Base-by-base conservation (phyloP, 139 green algal species). In the Chlorella ohadii region DNA sequence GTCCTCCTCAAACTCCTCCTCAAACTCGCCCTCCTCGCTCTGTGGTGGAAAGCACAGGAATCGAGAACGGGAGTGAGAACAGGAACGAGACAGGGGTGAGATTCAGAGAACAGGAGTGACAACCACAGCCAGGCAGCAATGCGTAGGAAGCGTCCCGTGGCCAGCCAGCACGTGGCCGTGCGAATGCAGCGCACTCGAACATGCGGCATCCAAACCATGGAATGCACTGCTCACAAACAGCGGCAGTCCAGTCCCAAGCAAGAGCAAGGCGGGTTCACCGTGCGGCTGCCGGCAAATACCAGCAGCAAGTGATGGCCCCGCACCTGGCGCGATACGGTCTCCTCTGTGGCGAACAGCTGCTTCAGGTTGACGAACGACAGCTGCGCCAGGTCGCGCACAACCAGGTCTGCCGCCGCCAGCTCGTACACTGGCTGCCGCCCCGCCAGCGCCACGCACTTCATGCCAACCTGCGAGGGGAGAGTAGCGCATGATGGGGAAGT, bases 351-450 rank as follows among this genome's bases (percentile, higher is more conserved):
- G 81, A 98, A 98, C 31, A 99, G 90, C 74, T 94, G 91, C 90
- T 98, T 98, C 61, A 99, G 90, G 86, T 99, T 97, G n/a, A 98
- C 84, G 73, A 99, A 93, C 12, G 88, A 92, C 25, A 99, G 80
- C 78, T 96, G 88, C 2, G 89, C 91, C 23, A 99, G 89, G 38
- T 93, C 83, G 4, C 91, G 89, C 65, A 98, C 94, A 22, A 99
- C 96, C 41, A 98, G 86, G 85, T 99, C 96, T 13, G 96, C 96
- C 19, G 91, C 90, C 2, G 64, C 87, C 72, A 98, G 94, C 89
- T 99, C 95, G 85, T 97, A 99, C 36, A 96, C 86, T 0, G 96
- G 96, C 38, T 92, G 88, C 41, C 82, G 83, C 61, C 92, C 93
- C 3, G 95, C 92, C 6, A 98, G 91, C 2, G 96, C 91, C 15